Evolutionary conservation across 371 early-diverging fungal genomes (phyloP).

Genomic region (Dinochytrium kinnereticum): DNA sequence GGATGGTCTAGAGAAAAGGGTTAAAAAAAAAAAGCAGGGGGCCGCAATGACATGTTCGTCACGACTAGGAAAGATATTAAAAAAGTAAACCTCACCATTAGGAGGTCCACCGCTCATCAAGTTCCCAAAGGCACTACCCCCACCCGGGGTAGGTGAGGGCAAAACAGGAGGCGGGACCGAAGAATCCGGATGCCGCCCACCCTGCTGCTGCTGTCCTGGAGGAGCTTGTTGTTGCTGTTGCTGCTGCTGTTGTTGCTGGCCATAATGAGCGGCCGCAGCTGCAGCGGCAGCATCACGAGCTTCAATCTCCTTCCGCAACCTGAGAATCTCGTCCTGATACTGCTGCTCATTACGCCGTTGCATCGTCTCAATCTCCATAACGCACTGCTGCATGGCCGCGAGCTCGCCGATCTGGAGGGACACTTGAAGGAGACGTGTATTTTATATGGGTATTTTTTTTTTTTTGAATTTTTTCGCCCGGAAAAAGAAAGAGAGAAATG

Average conservation of each 20-base stretch:
- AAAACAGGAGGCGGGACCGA: conserved; percentile 43
- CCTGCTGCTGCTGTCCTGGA: conserved; percentile 20
- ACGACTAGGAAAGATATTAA: background rate
- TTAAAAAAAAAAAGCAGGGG: background rate
- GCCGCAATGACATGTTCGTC: background rate
- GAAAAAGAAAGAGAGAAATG: too few species aligned
- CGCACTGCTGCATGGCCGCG: conserved; percentile 70
- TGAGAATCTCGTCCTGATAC: conserved; percentile 81
- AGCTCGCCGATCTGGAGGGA: conserved; percentile 77
- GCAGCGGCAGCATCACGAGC: conserved; percentile 52
- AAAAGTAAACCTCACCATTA: background rate
- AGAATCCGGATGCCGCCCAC: conserved; percentile 24
- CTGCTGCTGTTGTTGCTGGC: conserved; percentile 11
- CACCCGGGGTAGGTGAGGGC: conserved; percentile 27
- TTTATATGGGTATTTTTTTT: too few species aligned
- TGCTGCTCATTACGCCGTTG: conserved; percentile 79
- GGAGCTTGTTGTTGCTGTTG: conserved; percentile 19
- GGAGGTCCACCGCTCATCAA: conserved; percentile 40
- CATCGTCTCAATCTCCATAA: conserved; percentile 79
- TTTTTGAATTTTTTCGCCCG: too few species aligned
- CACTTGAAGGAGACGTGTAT: conserved; percentile 35
- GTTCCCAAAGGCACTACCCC: conserved; percentile 42
- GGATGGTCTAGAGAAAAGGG: conserved; percentile 13
- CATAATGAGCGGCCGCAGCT: conserved; percentile 32
- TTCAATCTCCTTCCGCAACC: conserved; percentile 77